Conservation (phyloP, 495 filamentous ascomycete genomes). For the Lophiotrema nucula region DNA sequence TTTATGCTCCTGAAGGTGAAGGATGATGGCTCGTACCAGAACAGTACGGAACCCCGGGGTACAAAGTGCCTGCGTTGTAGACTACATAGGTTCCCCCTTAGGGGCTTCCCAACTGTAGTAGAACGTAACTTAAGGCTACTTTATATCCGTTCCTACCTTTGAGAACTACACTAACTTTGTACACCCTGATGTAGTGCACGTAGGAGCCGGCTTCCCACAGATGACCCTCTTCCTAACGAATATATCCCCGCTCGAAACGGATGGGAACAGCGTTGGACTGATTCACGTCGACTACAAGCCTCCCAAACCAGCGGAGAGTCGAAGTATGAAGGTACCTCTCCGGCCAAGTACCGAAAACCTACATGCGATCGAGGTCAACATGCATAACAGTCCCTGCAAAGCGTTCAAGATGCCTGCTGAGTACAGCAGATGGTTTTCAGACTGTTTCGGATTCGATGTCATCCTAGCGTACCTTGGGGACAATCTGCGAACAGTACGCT, state of each 20-base stretch:
- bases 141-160: no score
- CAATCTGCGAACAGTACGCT: constrained; percentile 62
- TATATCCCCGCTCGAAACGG: constrained; percentile 44
- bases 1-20: constrained; percentile 26
- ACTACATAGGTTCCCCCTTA: no score
- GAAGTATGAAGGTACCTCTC: constrained; percentile 58
- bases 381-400: constrained; percentile 63
- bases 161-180: no score
- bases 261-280: constrained; percentile 36
- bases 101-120: no score
- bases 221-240: constrained; percentile 68
- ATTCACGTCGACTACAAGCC: constrained; percentile 59
- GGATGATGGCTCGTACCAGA: not conserved
- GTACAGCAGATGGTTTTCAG: constrained; percentile 73
- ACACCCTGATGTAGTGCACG: no score
- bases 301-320: constrained; percentile 36
- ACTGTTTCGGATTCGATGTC: constrained; percentile 65
- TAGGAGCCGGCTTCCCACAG: constrained; percentile 59
- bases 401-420: constrained; percentile 65
- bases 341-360: constrained; percentile 53
- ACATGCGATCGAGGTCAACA: constrained; percentile 52
- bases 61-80: no score
- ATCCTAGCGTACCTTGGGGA: constrained; percentile 68
- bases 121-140: no score
- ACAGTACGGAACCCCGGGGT: constrained; percentile 34